Evolutionary conservation across 2,329 filamentous ascomycete species (phyloP), one percentile per base, ranked within the genome.

Genomic region (Fusarium praegraminearum): DNA sequence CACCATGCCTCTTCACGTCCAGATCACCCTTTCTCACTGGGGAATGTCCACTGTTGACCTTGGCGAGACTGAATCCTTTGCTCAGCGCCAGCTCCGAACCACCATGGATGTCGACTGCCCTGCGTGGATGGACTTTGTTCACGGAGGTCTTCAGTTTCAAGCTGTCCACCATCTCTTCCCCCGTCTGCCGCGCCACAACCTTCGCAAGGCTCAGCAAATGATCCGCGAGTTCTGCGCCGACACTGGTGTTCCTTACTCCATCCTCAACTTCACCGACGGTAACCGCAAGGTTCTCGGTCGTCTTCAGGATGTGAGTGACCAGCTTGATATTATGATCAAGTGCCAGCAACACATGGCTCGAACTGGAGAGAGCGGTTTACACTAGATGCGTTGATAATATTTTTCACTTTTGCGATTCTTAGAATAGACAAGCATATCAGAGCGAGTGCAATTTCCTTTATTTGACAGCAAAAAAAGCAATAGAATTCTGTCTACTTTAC

Each of bases 71-170:
- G 90, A 92, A 75, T 90, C 88, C 1, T 92, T 92, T 74, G 83
- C 90, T 0, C 89, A 91, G 80, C 88, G 88, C 73, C 90, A 91
- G 83, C 80, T 92, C 38, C 85, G 90, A 45, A 92, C 90, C 5
- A 92, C 90, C 28, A 91, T 92, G 89, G 90, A 93, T 73, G 87
- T 93, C 49, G 89, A 91, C 72, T 92, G 90, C 78, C 90, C 90
- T 1, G 80, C 83, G 26, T 93, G 90, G 90, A 80, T 93, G 28
- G 90, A 93, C 76, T 92, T 89, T 71, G 83, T 91, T 75, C 90
- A 93, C 76, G 90, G 90, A 50, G 90, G 90, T 2, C 81, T 93
- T 30, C 90, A 92, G 78, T 93, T 92, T 79, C 90, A 92, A 78
- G 89, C 87, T 9, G 85, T 92, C 3, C 90, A 93, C 77, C 90